Conservation (phyloP, 108 stramenopile genomes). For the Chaetoceros muelleri region DNA sequence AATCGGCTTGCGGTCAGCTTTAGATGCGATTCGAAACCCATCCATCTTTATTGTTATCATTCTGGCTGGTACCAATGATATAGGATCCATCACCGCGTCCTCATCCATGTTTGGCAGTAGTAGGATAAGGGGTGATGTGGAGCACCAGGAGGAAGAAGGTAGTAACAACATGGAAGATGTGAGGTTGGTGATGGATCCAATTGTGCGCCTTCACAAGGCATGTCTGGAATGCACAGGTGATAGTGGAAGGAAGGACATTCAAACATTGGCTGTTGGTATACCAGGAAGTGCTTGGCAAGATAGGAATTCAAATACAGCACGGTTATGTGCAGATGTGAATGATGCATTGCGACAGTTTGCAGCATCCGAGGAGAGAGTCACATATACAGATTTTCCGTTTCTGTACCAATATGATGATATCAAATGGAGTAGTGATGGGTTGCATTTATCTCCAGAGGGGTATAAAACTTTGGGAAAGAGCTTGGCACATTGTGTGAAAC, state of each 20-base stretch:
- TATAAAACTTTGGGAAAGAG: no score
- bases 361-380: constrained; percentile 9
- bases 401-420: constrained; percentile 14
- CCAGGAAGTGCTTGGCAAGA: constrained; percentile 58
- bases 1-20: constrained; percentile 20
- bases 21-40: constrained; percentile 27
- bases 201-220: no score
- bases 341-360: constrained; percentile 8
- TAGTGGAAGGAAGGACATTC: constrained; percentile 20
- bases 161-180: no score
- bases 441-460: constrained; percentile 53
- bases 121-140: constrained; percentile 20
- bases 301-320: constrained; percentile 13
- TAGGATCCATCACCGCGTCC: constrained; percentile 27
- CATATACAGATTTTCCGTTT: constrained; percentile 46
- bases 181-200: no score
- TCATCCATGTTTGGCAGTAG: constrained; percentile 26
- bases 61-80: constrained; percentile 63
- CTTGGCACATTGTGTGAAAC: no score
- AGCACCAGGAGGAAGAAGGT: no score
- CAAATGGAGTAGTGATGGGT: constrained; percentile 40
- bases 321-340: constrained; percentile 30
- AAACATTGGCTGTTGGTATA: constrained; percentile 50
- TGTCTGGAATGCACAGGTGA: no score
- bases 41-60: constrained; percentile 36